Base-by-base conservation (phyloP, 139 green algal genomes). In the Closterium sp. region DNA sequence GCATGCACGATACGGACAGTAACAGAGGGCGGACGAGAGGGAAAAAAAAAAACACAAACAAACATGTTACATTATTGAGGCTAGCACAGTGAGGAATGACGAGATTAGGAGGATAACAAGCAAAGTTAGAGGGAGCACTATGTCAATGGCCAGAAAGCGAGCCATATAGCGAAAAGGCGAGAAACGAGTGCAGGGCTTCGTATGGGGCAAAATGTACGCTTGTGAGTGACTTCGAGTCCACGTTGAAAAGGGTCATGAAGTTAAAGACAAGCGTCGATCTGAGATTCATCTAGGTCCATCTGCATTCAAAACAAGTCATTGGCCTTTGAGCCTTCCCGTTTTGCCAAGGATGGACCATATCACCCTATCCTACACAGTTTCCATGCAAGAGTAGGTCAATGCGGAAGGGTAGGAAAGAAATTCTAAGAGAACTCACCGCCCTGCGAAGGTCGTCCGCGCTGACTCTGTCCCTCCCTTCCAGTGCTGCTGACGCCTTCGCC, bases 391-490 rank as follows among this genome's bases (percentile, higher is more conserved):
- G 45, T 70, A 31, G 87, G 28, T 89, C 31, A 30, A 28, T 34
- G 10, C 28, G 31, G 24, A 50, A 79, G 32, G 28, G 3, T 31
- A 92, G 89, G 24, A 92, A 22, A 24, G 4, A 91, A 45, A 29
- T 29, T 34, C 19, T 10, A 31, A 9, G 9, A 30, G 88, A 86
- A 93, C 92, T 94, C 19, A 94, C 97, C 22, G 98, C 98, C 93
- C 97, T 97, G 29, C 96, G 94, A 73, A 99, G 94, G 95, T 99
- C 98, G 22, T 99, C 98, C 89, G 97, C 96, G 93, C 95, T 97
- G 19, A 99, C 96, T 31, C 50, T 95, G 89, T 98, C 96, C 31
- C 98, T 95, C 30, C 96, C 97, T 91, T 98, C 97, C 24, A 99
- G 95, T 9, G 98, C 98, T 27, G 97, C 97, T 42, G 95, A 96